Evolutionary conservation across 495 filamentous ascomycete genomes (phyloP).

Genomic region (Lasiosphaeriaceae sp.): DNA sequence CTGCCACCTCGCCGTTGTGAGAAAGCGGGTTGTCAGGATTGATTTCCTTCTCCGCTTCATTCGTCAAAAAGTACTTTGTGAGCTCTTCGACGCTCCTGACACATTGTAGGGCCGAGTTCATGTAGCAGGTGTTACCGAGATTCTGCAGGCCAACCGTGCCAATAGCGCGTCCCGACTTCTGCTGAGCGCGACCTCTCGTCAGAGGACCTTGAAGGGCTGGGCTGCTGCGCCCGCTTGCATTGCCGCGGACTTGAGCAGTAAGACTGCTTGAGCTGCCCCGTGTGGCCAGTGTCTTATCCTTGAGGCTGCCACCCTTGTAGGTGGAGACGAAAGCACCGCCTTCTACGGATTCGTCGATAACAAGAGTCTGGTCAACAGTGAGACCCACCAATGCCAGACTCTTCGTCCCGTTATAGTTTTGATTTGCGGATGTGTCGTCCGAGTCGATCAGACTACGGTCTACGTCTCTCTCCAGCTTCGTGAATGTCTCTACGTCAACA

Average conservation of each 20-base stretch:
- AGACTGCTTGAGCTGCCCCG: slow-evolving; percentile 29
- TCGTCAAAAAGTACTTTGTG: slow-evolving; percentile 80
- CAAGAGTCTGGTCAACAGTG: slow-evolving; percentile 61
- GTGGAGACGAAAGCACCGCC: slow-evolving; percentile 62
- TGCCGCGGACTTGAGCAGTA: slow-evolving; percentile 22
- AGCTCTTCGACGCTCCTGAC: slow-evolving; percentile 87
- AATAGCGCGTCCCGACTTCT: slow-evolving; percentile 54
- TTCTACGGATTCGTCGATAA: slow-evolving; percentile 73
- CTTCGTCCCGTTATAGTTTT: slow-evolving; percentile 72
- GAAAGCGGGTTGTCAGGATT: slow-evolving; percentile 81
- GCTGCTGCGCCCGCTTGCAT: slow-evolving; percentile 58
- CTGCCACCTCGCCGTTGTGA: slow-evolving; percentile 78
- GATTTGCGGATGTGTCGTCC: slow-evolving; percentile 68
- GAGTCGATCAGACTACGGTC: slow-evolving; percentile 67
- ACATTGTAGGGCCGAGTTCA: slow-evolving; percentile 96
- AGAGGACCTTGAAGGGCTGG: slow-evolving; percentile 53
- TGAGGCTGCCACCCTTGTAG: slow-evolving; percentile 36
- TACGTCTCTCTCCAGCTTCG: slow-evolving; percentile 58
- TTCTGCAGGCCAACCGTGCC: slow-evolving; percentile 83
- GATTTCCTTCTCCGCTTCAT: slow-evolving; percentile 69
- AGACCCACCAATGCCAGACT: slow-evolving; percentile 62
- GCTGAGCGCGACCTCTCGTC: slow-evolving; percentile 63
- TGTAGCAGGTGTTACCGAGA: slow-evolving; percentile 96
- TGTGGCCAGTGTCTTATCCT: slow-evolving; percentile 35
- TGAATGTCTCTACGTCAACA: slow-evolving; percentile 69